Conservation (phyloP, 148 eudicot genomes). For the Rhododendron ovatum region DNA sequence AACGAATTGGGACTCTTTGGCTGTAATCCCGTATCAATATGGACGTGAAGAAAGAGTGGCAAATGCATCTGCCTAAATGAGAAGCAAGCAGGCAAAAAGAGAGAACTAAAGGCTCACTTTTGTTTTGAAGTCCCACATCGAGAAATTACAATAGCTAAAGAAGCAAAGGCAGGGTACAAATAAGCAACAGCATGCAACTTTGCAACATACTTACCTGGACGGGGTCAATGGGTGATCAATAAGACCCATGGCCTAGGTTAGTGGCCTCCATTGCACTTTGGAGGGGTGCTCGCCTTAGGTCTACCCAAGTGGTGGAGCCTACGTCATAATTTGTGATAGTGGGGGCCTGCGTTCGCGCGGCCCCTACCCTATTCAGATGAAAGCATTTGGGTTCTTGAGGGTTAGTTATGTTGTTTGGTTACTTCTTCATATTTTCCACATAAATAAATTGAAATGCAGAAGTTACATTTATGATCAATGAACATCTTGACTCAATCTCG, state of each 20-base stretch:
- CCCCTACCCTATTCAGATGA: conserved; percentile 14
- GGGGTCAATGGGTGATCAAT: conserved; percentile 46
- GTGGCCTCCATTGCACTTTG: conserved; percentile 60
- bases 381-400: too few relatives aligned
- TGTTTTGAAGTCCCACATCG: neutral
- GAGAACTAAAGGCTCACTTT: neutral
- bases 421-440: too few relatives aligned
- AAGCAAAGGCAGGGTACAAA: neutral
- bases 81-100: neutral
- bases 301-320: conserved; percentile 41
- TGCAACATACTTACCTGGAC: conserved; percentile 63
- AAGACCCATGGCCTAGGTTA: conserved; percentile 45
- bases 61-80: neutral
- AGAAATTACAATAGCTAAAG: neutral
- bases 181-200: too few relatives aligned
- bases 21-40: neutral
- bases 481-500: too few relatives aligned
- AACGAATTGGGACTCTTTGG: neutral
- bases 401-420: too few relatives aligned
- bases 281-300: conserved; percentile 49
- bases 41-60: neutral
- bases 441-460: too few relatives aligned
- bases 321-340: conserved; percentile 21
- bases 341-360: conserved; percentile 80
- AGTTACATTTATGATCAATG: too few relatives aligned